These are phyloP conservation scores for Ogataea naganishii DNA, from an alignment of 805 yeast species.

Conservation along the genomic window DNA sequence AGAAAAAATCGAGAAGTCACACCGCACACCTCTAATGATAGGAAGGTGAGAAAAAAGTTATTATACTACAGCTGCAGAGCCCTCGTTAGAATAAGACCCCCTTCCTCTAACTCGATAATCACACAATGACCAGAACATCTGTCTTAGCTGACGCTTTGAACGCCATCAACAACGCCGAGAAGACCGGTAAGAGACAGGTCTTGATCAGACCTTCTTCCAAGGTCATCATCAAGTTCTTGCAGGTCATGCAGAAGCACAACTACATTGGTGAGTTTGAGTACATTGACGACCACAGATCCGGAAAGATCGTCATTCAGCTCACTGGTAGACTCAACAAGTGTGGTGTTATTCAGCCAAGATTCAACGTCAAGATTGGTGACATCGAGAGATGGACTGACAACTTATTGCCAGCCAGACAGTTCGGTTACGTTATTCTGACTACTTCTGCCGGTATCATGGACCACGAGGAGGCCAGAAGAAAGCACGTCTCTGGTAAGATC, in stretches of 20 bases:
- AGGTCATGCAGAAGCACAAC: slow-evolving; percentile 97
- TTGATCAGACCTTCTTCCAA: slow-evolving; percentile 96
- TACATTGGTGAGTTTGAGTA: slow-evolving; percentile 98
- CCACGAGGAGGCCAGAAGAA: slow-evolving; percentile 99
- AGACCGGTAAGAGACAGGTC: slow-evolving; percentile 98
- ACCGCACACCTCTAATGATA: slow-evolving; percentile 2
- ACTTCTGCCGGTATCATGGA: slow-evolving; percentile 99
- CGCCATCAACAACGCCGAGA: slow-evolving; percentile 98
- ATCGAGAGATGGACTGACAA: slow-evolving; percentile 98
- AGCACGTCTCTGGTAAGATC: slow-evolving; percentile 98
- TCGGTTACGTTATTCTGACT: slow-evolving; percentile 95
- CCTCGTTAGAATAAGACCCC: slow-evolving; percentile 3
- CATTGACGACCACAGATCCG: slow-evolving; percentile 98
- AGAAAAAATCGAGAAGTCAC: no score
- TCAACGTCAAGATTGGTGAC: slow-evolving; percentile 91
- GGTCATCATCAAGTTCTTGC: slow-evolving; percentile 94
- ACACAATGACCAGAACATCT: slow-evolving; percentile 91
- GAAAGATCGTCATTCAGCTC: slow-evolving; percentile 92
- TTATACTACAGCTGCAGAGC: no score
- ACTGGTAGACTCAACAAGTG: slow-evolving; percentile 98
- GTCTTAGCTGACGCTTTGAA: slow-evolving; percentile 98
- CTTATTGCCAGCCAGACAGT: slow-evolving; percentile 98
- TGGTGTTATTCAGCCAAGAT: slow-evolving; percentile 98
- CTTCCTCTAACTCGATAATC: slow-evolving; percentile 1
- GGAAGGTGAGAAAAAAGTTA: no score